Evolutionary conservation across 345 rosid genomes (phyloP).

Genomic region (Toxicodendron radicans): DNA sequence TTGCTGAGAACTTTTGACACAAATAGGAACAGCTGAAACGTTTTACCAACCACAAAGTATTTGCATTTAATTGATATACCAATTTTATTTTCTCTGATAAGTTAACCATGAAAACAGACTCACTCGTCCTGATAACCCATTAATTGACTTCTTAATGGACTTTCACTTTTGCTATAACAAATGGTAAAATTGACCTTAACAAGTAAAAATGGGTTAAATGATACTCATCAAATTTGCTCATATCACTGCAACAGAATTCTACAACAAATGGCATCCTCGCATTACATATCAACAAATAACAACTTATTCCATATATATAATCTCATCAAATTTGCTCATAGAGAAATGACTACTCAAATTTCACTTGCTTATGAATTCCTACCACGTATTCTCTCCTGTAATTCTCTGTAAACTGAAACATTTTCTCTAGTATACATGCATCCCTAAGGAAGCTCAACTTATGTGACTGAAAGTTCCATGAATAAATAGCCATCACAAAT

Average conservation of each 20-base stretch:
- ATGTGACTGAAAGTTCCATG: background rate
- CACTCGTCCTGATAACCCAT: no score
- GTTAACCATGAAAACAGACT: no score
- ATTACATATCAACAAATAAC: background rate
- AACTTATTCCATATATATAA: background rate
- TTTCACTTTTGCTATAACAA: no score
- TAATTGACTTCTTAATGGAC: no score
- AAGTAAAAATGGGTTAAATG: no score
- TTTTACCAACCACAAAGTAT: no score
- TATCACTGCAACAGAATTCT: background rate
- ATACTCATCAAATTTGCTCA: no score
- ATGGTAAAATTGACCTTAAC: no score
- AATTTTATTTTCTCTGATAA: no score
- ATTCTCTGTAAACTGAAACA: slow-evolving; percentile 6
- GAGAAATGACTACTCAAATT: slow-evolving; percentile 5
- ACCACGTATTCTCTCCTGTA: background rate
- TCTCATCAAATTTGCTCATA: slow-evolving; percentile 6
- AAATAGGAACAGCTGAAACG: no score
- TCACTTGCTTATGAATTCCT: background rate
- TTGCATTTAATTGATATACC: no score
- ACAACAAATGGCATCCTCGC: background rate
- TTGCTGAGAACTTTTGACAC: no score
- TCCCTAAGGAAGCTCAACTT: background rate
- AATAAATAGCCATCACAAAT: slow-evolving; percentile 4
- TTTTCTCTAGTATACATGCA: background rate